Base-by-base conservation (phyloP, 1,284 basidiomycete genomes). In the Irpex lacteus region DNA sequence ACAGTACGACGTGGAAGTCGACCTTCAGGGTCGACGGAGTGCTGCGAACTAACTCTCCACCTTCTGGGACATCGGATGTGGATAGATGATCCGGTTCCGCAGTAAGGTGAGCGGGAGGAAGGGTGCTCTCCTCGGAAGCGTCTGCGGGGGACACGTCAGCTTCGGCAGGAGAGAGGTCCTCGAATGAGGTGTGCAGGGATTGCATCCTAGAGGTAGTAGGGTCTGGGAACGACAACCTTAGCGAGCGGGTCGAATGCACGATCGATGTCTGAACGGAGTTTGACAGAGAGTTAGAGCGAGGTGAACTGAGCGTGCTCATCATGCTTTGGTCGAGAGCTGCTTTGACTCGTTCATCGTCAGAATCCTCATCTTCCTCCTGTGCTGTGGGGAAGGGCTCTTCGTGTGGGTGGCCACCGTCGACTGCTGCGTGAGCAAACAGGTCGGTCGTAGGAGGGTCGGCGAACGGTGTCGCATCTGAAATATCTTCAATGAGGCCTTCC, bases 251-350 rank as follows among this genome's bases (percentile, higher is more conserved):
- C 21, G 86, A 77, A 64, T 87, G 87, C 59, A 82, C 74, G 65
- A 85, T 82, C 56, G 85, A 82, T 34, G 78, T 75, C 68, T 81
- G 80, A 63, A 73, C 56, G 38, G 74, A 75, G 53, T 72, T 73
- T 66, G 79, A 77, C 61, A 85, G 73, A 38, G 83, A 85, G 70
- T 83, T 85, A 21, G 88, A 83, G 68, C 88, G 85, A 60, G 90
- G 90, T 59, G 84, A 81, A 76, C 84, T 88, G 66, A 91, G 80
- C 15, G 89, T 91, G 75, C 90, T 88, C 71, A 89, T 82, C 78
- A 92, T 83, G 76, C 89, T 92, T 76, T 91, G 89, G 74, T 91
- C 88, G 65, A 91, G 82, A 15, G 83, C 90, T 69, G 86, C 88
- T 69, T 83, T 87, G 70, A 91, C 85, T 58, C 82, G 80, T 68